Conservation (phyloP, 495 filamentous ascomycete species). For the Elaphomyces granulatus region DNA sequence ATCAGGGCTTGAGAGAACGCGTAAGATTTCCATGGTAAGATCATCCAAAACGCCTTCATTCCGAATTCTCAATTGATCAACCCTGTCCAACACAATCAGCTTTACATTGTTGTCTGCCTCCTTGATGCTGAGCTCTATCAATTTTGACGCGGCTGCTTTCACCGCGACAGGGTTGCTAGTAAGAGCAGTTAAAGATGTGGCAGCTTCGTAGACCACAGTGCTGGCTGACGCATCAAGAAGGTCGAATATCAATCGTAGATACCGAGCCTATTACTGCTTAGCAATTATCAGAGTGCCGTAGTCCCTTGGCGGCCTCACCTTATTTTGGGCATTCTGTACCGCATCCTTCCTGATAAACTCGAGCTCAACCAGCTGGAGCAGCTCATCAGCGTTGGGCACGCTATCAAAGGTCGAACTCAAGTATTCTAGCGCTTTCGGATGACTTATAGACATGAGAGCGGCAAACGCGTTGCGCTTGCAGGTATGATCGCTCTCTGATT, state of each 20-base stretch:
- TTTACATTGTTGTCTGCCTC: constrained; percentile 99
- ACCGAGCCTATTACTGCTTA: constrained; percentile 50
- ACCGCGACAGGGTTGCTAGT: constrained; percentile 96
- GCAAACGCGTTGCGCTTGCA: constrained; percentile 98
- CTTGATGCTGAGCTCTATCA: constrained; percentile 92
- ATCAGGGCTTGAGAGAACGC: constrained; percentile 91
- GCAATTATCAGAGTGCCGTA: constrained; percentile 8
- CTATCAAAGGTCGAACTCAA: constrained; percentile 84
- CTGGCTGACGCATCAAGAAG: constrained; percentile 84
- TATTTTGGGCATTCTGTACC: constrained; percentile 84
- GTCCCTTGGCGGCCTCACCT: constrained; percentile 38
- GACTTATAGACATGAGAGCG: constrained; percentile 77
- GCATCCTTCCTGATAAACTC: constrained; percentile 98
- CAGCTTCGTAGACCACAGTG: constrained; percentile 95
- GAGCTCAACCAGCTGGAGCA: constrained; percentile 83
- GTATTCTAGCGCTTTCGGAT: constrained; percentile 84
- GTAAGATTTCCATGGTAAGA: constrained; percentile 93
- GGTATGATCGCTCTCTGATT: constrained; percentile 81
- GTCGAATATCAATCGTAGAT: constrained; percentile 91
- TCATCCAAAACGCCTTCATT: constrained; percentile 93
- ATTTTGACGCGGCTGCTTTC: constrained; percentile 89
- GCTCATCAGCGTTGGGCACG: constrained; percentile 85
- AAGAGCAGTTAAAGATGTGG: constrained; percentile 88
- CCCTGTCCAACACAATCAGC: constrained; percentile 89
- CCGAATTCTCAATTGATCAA: constrained; percentile 78